Evolutionary conservation across 106 monocot genomes (phyloP).

Genomic region (Dioscorea zingiberensis): DNA sequence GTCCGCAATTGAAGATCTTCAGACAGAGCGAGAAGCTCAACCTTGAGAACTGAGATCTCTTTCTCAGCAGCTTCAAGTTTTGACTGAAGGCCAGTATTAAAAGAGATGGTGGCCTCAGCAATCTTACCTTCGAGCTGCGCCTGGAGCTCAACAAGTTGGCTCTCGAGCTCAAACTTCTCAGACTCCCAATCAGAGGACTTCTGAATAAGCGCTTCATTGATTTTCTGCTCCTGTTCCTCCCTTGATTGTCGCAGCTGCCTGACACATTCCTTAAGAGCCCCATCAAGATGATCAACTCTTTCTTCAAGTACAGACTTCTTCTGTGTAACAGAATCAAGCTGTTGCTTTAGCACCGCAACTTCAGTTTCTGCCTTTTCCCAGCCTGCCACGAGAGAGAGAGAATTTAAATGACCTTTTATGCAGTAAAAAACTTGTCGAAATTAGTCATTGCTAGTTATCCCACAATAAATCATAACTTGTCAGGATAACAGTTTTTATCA

Average conservation of each 20-base stretch:
- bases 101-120: not conserved
- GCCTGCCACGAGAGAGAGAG: constrained; percentile 8
- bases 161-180: constrained; percentile 30
- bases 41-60: constrained; percentile 23
- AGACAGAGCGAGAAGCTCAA: constrained; percentile 15
- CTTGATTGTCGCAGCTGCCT: constrained; percentile 33
- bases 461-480: no score
- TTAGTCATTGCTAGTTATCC: no score
- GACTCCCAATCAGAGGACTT: constrained; percentile 30
- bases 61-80: constrained; percentile 17
- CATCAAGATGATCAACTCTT: constrained; percentile 32
- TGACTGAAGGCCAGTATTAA: constrained; percentile 7
- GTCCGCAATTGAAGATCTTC: constrained; percentile 24
- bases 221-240: constrained; percentile 44
- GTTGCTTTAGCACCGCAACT: constrained; percentile 27
- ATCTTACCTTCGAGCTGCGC: constrained; percentile 22
- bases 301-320: constrained; percentile 31
- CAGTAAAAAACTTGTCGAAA: no score
- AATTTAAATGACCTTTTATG: not conserved
- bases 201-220: constrained; percentile 12
- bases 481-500: no score
- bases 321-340: constrained; percentile 22
- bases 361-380: constrained; percentile 49
- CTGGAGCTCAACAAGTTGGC: constrained; percentile 21
- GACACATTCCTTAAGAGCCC: constrained; percentile 43